Conservation (phyloP, 129 eudicot species). For the Gnaphalium uliginosum region DNA sequence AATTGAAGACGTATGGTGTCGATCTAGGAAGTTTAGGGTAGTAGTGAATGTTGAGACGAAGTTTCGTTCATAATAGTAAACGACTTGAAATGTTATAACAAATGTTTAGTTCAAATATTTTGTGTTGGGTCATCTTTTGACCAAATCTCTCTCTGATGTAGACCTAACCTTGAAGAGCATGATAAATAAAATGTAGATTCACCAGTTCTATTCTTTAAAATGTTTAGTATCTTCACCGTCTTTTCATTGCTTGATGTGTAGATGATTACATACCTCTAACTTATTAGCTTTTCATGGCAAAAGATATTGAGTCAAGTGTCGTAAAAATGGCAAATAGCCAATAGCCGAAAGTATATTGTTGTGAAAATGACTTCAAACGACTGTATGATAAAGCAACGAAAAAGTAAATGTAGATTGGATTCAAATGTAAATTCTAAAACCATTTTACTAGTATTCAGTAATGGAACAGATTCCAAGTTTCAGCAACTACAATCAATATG, state of each 20-base stretch:
- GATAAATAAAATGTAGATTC: too few relatives aligned
- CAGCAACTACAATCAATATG: conserved; percentile 6
- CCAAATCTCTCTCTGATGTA: too few relatives aligned
- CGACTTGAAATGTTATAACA: too few relatives aligned
- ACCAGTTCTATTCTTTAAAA: background rate
- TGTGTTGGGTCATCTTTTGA: background rate
- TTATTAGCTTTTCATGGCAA: too few relatives aligned
- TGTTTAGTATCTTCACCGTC: background rate
- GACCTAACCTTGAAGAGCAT: too few relatives aligned
- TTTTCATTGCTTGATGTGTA: too few relatives aligned
- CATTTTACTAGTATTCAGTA: background rate
- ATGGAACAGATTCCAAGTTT: background rate
- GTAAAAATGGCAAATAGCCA: too few relatives aligned
- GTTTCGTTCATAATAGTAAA: too few relatives aligned
- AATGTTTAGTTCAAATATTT: background rate
- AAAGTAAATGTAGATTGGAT: background rate
- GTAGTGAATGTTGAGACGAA: background rate
- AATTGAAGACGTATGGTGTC: background rate
- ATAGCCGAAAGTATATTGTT: background rate
- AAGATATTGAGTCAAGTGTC: too few relatives aligned
- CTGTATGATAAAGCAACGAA: background rate
- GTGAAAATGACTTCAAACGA: background rate
- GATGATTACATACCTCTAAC: too few relatives aligned
- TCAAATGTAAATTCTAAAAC: background rate
- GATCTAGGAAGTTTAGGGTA: background rate